Conservation (phyloP, 2,329 filamentous ascomycete genomes). For the Ceratocystis papillata region DNA sequence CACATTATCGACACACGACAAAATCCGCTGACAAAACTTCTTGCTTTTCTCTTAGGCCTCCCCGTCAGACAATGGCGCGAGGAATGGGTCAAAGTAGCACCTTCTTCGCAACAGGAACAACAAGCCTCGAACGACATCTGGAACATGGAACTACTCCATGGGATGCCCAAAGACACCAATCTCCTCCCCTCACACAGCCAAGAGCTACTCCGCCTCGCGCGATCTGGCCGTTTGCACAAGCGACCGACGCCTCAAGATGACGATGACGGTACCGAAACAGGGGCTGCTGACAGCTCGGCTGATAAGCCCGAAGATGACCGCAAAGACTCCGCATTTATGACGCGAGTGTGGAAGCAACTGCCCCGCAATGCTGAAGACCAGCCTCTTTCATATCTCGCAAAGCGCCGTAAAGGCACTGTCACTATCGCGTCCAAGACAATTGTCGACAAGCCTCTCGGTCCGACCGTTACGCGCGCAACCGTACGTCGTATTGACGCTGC, state of each 20-base stretch:
- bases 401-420: conserved; percentile 51
- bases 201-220: conserved; percentile 68
- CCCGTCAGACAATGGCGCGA: conserved; percentile 86
- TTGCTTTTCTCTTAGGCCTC: conserved; percentile 43
- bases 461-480: conserved; percentile 63
- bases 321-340: conserved; percentile 41
- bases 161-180: conserved; percentile 77
- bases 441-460: conserved; percentile 36
- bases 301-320: conserved; percentile 57
- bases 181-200: conserved; percentile 69
- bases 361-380: conserved; percentile 47
- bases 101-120: conserved; percentile 53
- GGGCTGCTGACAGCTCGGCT: conserved; percentile 39
- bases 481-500: conserved; percentile 67
- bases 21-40: neutral
- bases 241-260: conserved; percentile 52
- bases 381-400: conserved; percentile 46
- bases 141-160: conserved; percentile 61
- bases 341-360: conserved; percentile 52
- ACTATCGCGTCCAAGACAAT: conserved; percentile 45
- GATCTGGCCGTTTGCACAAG: conserved; percentile 67
- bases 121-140: conserved; percentile 55
- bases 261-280: conserved; percentile 47
- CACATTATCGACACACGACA: neutral
- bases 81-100: conserved; percentile 56